A percentile compares a stretch with the other conserved stretches of the same genome.
Conservation (phyloP, 345 rosid genomes). For the Rubroshorea leprosula region DNA sequence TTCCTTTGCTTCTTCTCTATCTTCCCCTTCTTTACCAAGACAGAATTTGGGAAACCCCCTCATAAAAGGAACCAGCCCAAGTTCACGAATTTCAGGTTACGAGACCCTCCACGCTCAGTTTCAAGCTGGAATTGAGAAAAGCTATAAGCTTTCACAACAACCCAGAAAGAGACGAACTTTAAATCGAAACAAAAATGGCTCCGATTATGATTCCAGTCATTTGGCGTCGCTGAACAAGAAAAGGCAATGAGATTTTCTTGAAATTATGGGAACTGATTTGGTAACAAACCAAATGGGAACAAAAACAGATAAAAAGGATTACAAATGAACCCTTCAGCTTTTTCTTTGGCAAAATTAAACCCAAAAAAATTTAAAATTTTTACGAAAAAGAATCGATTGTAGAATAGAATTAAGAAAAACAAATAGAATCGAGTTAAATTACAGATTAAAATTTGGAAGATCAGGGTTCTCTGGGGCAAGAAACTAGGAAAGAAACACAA, state of each 20-base stretch:
- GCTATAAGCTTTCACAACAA: background rate
- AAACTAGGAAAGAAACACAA: conserved; percentile 1
- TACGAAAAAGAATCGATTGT: conserved; percentile 2
- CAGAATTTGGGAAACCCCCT: background rate
- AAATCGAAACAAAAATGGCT: conserved; percentile 17
- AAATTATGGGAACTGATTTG: conserved; percentile 1
- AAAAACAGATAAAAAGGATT: background rate
- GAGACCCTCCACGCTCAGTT: conserved; percentile 14
- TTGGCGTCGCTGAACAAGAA: background rate
- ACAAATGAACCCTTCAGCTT: background rate
- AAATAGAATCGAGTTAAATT: conserved; percentile 8
- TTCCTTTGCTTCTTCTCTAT: background rate
- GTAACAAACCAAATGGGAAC: background rate
- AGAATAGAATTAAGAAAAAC: no score
- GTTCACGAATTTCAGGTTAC: conserved; percentile 12
- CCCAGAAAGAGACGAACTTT: conserved; percentile 13
- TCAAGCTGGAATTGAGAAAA: background rate
- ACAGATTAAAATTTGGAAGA: background rate
- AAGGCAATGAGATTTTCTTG: background rate
- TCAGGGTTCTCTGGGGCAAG: conserved; percentile 3
- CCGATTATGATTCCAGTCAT: conserved; percentile 11
- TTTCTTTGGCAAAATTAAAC: conserved; percentile 3
- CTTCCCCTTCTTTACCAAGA: no score
- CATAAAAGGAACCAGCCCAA: conserved; percentile 5
- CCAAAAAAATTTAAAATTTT: conserved; percentile 4